Conservation (phyloP, 192 early-diverging fungal genomes). For the Backusella tarrabulga region DNA sequence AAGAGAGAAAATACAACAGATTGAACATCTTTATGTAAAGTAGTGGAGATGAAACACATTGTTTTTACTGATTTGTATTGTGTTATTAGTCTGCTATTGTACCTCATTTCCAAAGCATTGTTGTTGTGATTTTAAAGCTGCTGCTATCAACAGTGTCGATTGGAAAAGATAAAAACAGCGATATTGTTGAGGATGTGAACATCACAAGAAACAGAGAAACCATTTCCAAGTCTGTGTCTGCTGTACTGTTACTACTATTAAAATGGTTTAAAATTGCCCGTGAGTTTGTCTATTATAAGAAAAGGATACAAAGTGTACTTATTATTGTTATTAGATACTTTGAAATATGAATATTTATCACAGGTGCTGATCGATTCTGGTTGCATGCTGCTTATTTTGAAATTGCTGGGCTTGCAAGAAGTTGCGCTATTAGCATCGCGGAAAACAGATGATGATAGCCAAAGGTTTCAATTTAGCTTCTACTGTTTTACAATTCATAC, state of each 20-base stretch:
- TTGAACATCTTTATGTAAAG: constrained; percentile 14
- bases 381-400: constrained; percentile 77
- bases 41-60: not conserved
- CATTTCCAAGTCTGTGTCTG: constrained; percentile 71
- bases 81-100: constrained; percentile 38
- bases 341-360: constrained; percentile 78
- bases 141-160: constrained; percentile 42
- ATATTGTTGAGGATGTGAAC: constrained; percentile 46
- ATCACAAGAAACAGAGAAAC: constrained; percentile 67
- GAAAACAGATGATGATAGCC: constrained; percentile 48
- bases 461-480: constrained; percentile 25
- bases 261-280: constrained; percentile 68
- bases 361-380: constrained; percentile 82
- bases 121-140: constrained; percentile 52
- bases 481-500: not conserved
- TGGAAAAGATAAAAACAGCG: constrained; percentile 1
- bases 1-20: not conserved
- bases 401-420: constrained; percentile 78
- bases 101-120: constrained; percentile 52
- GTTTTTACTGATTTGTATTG: not conserved
- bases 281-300: constrained; percentile 15
- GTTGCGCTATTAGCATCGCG: constrained; percentile 45
- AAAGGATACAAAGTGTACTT: not conserved
- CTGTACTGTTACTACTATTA: constrained; percentile 63
- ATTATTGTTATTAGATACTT: constrained; percentile 43